Percentiles rank a stretch among this genome's conserved stretches.
Conservation (phyloP, 2,329 filamentous ascomycete genomes). For the Aspergillus uvarum region DNA sequence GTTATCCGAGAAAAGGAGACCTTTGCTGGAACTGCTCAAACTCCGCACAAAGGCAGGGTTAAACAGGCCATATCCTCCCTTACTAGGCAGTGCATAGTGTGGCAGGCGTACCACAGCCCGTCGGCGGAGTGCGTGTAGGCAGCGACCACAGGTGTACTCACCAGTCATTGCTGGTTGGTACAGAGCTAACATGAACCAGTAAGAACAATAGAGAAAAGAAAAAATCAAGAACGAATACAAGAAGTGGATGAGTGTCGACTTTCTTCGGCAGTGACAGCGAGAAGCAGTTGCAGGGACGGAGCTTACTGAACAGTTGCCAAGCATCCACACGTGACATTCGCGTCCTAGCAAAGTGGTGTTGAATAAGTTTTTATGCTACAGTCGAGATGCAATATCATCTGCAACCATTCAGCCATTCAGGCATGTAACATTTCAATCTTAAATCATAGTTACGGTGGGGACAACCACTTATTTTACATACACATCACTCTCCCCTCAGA, state of each 20-base stretch:
- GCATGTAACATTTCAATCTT: neutral
- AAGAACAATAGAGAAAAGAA: neutral
- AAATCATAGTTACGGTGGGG: neutral
- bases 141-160: slow-evolving; percentile 43
- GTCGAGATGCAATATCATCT: too few relatives aligned
- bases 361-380: neutral
- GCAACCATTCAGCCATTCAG: neutral
- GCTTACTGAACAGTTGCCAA: neutral
- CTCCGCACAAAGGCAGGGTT: slow-evolving; percentile 25
- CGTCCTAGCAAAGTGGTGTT: neutral
- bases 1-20: slow-evolving; percentile 19
- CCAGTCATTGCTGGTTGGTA: slow-evolving; percentile 35
- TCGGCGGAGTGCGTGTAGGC: slow-evolving; percentile 37
- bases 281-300: neutral
- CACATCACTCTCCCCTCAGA: slow-evolving; percentile 28
- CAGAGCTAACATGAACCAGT: neutral
- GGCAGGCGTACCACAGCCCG: slow-evolving; percentile 20
- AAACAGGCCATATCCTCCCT: slow-evolving; percentile 24
- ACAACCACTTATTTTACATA: neutral
- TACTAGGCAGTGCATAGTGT: slow-evolving; percentile 22
- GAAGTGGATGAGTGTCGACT: neutral
- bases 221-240: neutral
- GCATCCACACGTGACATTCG: neutral
- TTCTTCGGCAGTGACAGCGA: neutral
- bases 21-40: slow-evolving; percentile 30